Base-by-base conservation (phyloP, 2,329 filamentous ascomycete species). In the Stagonosporopsis chrysanthemi region DNA sequence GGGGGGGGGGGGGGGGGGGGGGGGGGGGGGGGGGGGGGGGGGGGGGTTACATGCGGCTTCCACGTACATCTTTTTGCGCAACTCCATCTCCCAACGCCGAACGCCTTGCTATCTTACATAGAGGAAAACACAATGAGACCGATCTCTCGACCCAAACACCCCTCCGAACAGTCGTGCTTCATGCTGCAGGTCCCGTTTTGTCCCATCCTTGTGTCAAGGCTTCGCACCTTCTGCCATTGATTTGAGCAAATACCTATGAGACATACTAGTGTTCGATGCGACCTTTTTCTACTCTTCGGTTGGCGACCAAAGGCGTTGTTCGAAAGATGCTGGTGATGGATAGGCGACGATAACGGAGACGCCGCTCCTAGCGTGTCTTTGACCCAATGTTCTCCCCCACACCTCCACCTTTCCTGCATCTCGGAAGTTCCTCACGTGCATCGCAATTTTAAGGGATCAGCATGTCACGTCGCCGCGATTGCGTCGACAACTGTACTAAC, bases 341-440 rank as follows among this genome's bases (percentile, higher is more conserved):
- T 29, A 29, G 8, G 24, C 8, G 39, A 9, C 22, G 35, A 40
- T 41, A 22, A 36, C n/a, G 15, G n/a, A 44, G 42, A 47, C 36
- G 29, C 42, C 44, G 28, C 14, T 14, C n/a, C 28, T 54, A 36
- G 43, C 43, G 51, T 14, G 43, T 36, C 39, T 39, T 19, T 49
- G 55, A 36, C 55, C 49, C 49, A 50, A 40, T 58, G 17, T 45
- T 53, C n/a, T 19, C 35, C 53, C 38, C 56, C 45, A 50, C 44
- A 43, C 40, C 45, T 54, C 56, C 56, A 58, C 50, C 45, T 50
- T 50, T 45, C 46, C 22, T 42, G 49, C 50, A 36, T 36, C 28
- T 42, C 26, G n/a, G 35, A 54, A n/a, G 35, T 29, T 14, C 35
- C 40, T 58, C 56, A 50, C 56, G 56, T 58, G 56, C 45, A 49